Percentiles rank a stretch among this genome's conserved stretches.
Evolutionary conservation across 2,329 filamentous ascomycete genomes (phyloP).

Genomic region (Aureobasidium sp.): DNA sequence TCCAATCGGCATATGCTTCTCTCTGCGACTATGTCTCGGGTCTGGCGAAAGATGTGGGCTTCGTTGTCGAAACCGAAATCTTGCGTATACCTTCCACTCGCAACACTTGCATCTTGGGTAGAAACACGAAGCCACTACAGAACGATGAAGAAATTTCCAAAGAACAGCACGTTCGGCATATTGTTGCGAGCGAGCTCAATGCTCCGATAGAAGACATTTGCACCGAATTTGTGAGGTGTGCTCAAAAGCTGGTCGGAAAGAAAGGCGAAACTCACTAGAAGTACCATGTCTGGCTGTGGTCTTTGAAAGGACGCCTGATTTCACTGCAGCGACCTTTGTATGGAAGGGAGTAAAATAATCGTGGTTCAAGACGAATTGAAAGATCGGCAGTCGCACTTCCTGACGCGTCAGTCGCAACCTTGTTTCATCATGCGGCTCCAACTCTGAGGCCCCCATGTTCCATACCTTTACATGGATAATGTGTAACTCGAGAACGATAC

Average conservation of each 20-base stretch:
- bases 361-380: neutral
- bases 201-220: slow-evolving; percentile 15
- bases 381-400: neutral
- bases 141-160: neutral
- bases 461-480: neutral
- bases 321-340: neutral
- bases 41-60: slow-evolving; percentile 67
- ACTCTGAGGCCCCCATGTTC: neutral
- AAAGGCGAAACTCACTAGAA: slow-evolving; percentile 18
- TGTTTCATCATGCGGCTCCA: neutral
- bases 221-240: slow-evolving; percentile 18
- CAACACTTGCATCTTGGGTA: slow-evolving; percentile 73
- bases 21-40: slow-evolving; percentile 70
- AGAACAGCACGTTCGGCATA: slow-evolving; percentile 7
- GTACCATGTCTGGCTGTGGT: too few relatives aligned
- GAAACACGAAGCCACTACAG: neutral
- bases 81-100: slow-evolving; percentile 87
- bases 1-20: slow-evolving; percentile 70
- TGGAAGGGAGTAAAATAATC: too few relatives aligned
- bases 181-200: slow-evolving; percentile 17
- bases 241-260: slow-evolving; percentile 18
- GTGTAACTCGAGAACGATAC: neutral
- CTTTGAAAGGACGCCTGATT: neutral
- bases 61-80: slow-evolving; percentile 72
- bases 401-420: neutral